Evolutionary conservation across 352 stramenopile genomes (phyloP), one percentile per base, ranked within the genome.

Genomic region (Pythium periplocum): DNA sequence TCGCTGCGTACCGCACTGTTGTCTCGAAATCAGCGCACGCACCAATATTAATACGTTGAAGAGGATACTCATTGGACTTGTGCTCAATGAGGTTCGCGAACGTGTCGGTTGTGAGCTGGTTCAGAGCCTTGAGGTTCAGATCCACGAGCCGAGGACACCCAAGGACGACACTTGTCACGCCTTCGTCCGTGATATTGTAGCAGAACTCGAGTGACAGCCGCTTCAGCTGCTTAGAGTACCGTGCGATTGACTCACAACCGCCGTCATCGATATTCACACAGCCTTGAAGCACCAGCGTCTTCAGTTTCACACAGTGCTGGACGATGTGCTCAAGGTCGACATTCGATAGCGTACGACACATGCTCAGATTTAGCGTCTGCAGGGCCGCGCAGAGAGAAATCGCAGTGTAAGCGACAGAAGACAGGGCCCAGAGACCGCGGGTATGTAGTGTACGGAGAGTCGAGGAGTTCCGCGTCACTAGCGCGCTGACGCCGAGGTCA

Each of bases 141-240:
- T 84, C 56, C 40, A 78, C 53, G 35, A 97, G 64, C 2, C 61
- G 49, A n/a, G 61, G 54, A 54, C 86, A 92, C n/a, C 61, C 46
- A 3, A 42, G 50, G 17, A 75, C 67, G 40, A 97, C 59, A 7
- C 66, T 49, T 1, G 52, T 44, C 9, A 96, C 62, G 1, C 78
- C 84, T 1, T 60, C 57, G 55, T 94, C 84, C 0, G 85, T 95
- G 40, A 97, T 73, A 37, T 88, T 84, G 67, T 86, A 83, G 70
- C 86, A 97, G 67, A 95, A 96, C 36, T 87, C 71, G 31, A 97
- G 69, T n/a, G 87, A 88, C 5, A 97, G 57, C n/a, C 51, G 61
- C 45, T 73, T 53, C 2, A 97, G 58, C 8, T 57, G 59, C 3
- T 7, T 46, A 7, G 64, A 72, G 42, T 72, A 59, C 35, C 56